These are phyloP conservation scores for Xylaria multiplex DNA, from an alignment of 2,329 filamentous ascomycete genomes.

Conservation along the genomic window DNA sequence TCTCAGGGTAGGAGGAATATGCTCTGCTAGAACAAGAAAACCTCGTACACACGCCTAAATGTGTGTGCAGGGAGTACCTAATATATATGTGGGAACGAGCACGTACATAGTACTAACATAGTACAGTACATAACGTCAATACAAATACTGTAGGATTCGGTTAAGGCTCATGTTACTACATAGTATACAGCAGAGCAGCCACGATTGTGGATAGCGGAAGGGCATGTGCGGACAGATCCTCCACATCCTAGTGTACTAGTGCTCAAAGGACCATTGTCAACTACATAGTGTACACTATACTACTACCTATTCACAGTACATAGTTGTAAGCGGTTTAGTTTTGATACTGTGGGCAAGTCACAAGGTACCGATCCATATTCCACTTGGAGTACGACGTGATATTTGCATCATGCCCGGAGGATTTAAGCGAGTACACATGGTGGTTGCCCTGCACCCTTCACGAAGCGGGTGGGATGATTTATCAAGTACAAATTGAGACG, in stretches of 20 bases:
- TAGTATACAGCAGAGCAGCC: not conserved
- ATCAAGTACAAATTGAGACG: not conserved
- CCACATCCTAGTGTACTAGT: not conserved
- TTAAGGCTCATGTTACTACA: conserved; percentile 5
- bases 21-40: too few relatives aligned
- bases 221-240: conserved; percentile 16
- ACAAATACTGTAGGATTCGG: conserved; percentile 11
- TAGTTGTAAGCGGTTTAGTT: too few relatives aligned
- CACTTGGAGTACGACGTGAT: not conserved
- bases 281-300: too few relatives aligned
- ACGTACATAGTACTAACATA: not conserved
- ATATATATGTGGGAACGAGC: not conserved
- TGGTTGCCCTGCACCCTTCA: conserved; percentile 1
- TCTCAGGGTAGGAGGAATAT: too few relatives aligned
- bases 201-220: not conserved
- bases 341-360: not conserved
- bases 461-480: not conserved
- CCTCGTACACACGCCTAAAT: too few relatives aligned
- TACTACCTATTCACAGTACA: too few relatives aligned
- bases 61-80: too few relatives aligned
- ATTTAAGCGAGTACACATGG: not conserved
- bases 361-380: not conserved
- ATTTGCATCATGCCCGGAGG: not conserved
- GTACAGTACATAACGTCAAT: not conserved
- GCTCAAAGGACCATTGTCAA: too few relatives aligned